Evolutionary conservation across 179 eudicot species (phyloP).

Genomic region (Monotropa hypopitys): DNA sequence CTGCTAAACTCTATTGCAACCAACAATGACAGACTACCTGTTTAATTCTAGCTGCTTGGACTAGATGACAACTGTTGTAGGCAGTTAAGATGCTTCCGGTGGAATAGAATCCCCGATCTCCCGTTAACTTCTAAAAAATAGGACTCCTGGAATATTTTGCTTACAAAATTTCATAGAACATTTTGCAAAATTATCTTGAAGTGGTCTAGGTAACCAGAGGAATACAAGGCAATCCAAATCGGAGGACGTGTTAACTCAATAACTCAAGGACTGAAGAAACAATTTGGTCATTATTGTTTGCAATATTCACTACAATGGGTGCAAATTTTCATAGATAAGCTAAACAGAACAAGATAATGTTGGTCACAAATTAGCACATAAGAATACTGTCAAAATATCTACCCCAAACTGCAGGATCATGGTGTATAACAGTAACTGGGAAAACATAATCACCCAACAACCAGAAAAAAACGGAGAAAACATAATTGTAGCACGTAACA

Average conservation of each 20-base stretch:
- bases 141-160: background rate
- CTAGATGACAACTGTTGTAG: background rate
- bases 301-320: background rate
- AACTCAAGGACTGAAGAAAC: constrained; percentile 1
- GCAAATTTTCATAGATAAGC: background rate
- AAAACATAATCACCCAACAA: background rate
- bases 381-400: background rate
- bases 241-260: background rate
- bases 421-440: background rate
- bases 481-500: background rate
- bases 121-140: constrained; percentile 4
- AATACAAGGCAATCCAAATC: background rate
- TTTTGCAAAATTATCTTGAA: background rate
- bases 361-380: background rate
- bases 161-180: background rate
- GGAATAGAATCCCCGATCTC: background rate
- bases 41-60: background rate
- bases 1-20: background rate
- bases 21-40: background rate
- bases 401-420: background rate
- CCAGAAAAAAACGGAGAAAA: too few species aligned
- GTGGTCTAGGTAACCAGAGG: background rate
- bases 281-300: background rate
- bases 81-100: background rate
- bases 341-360: background rate